These are phyloP conservation scores for Tulasnella sp. DNA, from an alignment of 768 basidiomycete genomes.

Conservation along the genomic window DNA sequence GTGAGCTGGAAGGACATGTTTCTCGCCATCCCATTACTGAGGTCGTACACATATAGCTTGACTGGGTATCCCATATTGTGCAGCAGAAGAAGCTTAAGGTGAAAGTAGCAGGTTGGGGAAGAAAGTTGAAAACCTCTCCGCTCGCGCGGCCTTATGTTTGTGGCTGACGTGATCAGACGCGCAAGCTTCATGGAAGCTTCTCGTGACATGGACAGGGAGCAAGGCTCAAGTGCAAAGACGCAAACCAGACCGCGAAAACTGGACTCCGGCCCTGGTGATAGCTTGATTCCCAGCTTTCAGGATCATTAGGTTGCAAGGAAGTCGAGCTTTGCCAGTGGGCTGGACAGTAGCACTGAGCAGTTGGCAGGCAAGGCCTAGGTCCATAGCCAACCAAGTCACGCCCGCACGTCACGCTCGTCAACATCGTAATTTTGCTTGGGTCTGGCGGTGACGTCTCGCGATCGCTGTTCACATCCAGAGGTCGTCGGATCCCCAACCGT, in stretches of 20 bases:
- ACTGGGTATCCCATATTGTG: slow-evolving; percentile 44
- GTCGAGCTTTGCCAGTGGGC: too few relatives aligned
- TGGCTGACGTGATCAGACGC: slow-evolving; percentile 13
- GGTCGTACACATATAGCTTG: slow-evolving; percentile 85
- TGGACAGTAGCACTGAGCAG: too few relatives aligned
- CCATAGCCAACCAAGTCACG: too few relatives aligned
- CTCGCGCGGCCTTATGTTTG: background rate
- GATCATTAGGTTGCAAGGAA: too few relatives aligned
- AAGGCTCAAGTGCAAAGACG: background rate
- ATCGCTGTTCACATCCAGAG: too few relatives aligned
- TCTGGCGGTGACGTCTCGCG: too few relatives aligned
- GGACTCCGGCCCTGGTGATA: background rate
- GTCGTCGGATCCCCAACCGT: too few relatives aligned
- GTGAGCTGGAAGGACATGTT: slow-evolving; percentile 75
- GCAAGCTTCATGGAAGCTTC: slow-evolving; percentile 21
- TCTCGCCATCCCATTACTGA: slow-evolving; percentile 79
- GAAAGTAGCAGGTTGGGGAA: background rate
- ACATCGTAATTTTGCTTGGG: too few relatives aligned
- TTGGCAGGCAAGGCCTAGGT: too few relatives aligned
- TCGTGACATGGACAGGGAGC: background rate
- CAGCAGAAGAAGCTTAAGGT: background rate
- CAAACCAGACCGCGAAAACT: background rate
- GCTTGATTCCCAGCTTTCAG: background rate
- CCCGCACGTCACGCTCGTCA: too few relatives aligned
- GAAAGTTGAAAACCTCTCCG: background rate